Percentiles rank a stretch among this genome's conserved stretches.
These are phyloP conservation scores for Akebia trifoliata DNA, from an alignment of 164 flowering plant genomes.

Conservation along the genomic window DNA sequence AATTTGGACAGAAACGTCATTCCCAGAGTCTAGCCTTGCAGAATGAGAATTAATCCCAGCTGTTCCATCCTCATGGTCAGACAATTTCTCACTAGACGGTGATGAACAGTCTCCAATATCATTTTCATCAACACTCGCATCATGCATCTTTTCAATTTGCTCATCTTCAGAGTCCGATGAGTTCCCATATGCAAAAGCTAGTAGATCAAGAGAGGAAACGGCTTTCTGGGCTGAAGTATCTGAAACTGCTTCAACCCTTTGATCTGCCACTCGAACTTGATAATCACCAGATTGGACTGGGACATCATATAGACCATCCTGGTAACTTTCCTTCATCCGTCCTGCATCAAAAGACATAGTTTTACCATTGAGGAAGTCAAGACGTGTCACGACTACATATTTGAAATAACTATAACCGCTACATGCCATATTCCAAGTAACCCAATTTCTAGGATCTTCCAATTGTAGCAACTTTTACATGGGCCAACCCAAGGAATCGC, in stretches of 20 bases:
- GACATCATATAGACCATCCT: conserved; percentile 43
- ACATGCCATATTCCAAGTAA: background rate
- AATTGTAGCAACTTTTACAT: background rate
- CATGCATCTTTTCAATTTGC: conserved; percentile 27
- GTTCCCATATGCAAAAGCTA: conserved; percentile 73
- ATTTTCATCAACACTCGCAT: conserved; percentile 22
- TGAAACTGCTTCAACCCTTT: conserved; percentile 23
- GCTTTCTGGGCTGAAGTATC: conserved; percentile 26
- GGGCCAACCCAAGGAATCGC: background rate
- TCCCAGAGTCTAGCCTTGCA: conserved; percentile 12
- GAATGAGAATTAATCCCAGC: conserved; percentile 13
- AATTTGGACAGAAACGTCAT: conserved; percentile 22
- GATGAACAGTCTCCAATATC: conserved; percentile 22
- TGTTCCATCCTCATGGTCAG: conserved; percentile 17
- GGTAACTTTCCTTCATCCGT: conserved; percentile 23
- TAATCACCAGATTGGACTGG: conserved; percentile 39
- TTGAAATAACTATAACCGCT: background rate
- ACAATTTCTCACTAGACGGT: conserved; percentile 1
- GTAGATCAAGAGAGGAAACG: conserved; percentile 65
- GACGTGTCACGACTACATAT: background rate
- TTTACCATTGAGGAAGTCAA: background rate
- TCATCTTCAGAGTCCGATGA: conserved; percentile 90
- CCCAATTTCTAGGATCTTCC: background rate
- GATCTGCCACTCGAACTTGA: conserved; percentile 26
- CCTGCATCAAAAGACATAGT: conserved; percentile 27